phyloP scores from a whole-genome alignment of 495 filamentous ascomycete species.

The Apiosordaria backusii region DNA sequence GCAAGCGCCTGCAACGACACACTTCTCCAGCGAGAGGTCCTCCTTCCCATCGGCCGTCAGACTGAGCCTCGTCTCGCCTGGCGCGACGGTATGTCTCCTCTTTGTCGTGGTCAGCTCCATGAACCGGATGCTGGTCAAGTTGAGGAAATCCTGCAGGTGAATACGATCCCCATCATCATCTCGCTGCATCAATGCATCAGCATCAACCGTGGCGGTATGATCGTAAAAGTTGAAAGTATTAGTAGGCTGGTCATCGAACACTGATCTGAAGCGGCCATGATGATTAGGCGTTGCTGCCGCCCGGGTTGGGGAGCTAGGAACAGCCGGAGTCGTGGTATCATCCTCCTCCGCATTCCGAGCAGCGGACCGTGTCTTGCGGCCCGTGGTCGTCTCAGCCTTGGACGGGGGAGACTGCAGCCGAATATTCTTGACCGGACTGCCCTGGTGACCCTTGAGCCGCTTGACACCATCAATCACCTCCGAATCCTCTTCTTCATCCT shows the following conservation, averaged over 20 bases:
- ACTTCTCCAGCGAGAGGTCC: constrained; percentile 61
- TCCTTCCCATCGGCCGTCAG: constrained; percentile 44
- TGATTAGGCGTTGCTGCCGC: constrained; percentile 46
- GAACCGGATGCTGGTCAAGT: constrained; percentile 93
- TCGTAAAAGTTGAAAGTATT: constrained; percentile 45
- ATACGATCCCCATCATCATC: constrained; percentile 60
- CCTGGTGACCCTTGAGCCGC: constrained; percentile 63
- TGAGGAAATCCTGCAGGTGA: constrained; percentile 85
- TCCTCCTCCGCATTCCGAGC: constrained; percentile 34
- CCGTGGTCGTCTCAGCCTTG: constrained; percentile 58
- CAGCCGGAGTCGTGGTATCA: constrained; percentile 36
- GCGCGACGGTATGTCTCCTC: constrained; percentile 75
- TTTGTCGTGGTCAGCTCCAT: constrained; percentile 95
- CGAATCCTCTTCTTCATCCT: constrained; percentile 67
- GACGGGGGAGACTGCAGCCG: constrained; percentile 62
- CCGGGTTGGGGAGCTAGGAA: constrained; percentile 45
- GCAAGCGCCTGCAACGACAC: constrained; percentile 84
- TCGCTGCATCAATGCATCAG: constrained; percentile 26
- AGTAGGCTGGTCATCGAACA: constrained; percentile 39
- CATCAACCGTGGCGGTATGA: constrained; percentile 34
- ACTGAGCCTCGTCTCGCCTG: constrained; percentile 43
- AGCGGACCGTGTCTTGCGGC: constrained; percentile 53
- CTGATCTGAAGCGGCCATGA: constrained; percentile 50
- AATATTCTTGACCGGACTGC: constrained; percentile 74
- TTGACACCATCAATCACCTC: constrained; percentile 62